phyloP scores from a whole-genome alignment of 1,139 yeast genomes.

The Blastobotrys proliferans region DNA sequence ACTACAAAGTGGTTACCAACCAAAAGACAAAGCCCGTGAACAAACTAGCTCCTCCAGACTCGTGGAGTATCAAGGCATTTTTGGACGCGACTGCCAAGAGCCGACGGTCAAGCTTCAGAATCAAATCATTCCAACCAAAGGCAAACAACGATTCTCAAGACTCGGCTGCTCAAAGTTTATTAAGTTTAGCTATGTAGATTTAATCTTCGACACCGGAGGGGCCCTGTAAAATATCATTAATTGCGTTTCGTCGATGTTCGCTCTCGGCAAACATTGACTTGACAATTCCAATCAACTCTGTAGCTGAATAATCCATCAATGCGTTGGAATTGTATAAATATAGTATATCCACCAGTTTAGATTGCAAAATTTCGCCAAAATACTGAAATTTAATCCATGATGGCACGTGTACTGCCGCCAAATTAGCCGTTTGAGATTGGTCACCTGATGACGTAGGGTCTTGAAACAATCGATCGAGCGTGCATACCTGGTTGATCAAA shows the following conservation, averaged over 20 bases:
- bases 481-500: conserved; percentile 24
- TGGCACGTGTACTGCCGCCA: conserved; percentile 34
- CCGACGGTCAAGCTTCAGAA: conserved; percentile 5
- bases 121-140: conserved; percentile 10
- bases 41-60: conserved; percentile 26
- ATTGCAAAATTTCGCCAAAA: conserved; percentile 33
- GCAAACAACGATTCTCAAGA: not conserved
- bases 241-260: conserved; percentile 55
- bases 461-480: conserved; percentile 26
- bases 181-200: not conserved
- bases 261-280: conserved; percentile 66
- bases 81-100: conserved; percentile 12
- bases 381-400: conserved; percentile 39
- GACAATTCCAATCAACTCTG: conserved; percentile 62
- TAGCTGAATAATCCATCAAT: conserved; percentile 63
- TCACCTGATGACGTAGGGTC: conserved; percentile 12
- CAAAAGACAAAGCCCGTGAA: conserved; percentile 42
- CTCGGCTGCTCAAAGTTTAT: conserved; percentile 2
- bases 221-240: conserved; percentile 48
- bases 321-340: conserved; percentile 69
- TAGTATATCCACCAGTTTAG: conserved; percentile 61
- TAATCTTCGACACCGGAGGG: conserved; percentile 6
- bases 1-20: conserved; percentile 63
- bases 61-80: conserved; percentile 15
- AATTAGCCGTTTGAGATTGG: conserved; percentile 13